A percentile compares a stretch with the other conserved stretches of the same genome.
These are phyloP conservation scores for Salisapilia sapeloensis DNA, from an alignment of 352 stramenopile species.

Conservation along the genomic window DNA sequence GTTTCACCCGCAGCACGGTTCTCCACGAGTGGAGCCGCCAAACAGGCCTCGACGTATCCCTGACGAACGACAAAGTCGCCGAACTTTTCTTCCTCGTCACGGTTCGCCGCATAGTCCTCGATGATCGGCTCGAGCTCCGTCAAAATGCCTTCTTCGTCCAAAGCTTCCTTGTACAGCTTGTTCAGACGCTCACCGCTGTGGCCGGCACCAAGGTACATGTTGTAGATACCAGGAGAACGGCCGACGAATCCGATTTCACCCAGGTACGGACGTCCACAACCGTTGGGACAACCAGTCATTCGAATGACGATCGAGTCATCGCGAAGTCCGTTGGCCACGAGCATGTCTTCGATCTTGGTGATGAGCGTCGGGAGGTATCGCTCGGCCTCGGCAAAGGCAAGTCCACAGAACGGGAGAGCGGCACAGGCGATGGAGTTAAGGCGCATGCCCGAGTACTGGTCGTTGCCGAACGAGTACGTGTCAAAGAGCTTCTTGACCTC, in stretches of 20 bases:
- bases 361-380: slow-evolving; percentile 89
- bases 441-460: slow-evolving; percentile 62
- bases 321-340: slow-evolving; percentile 80
- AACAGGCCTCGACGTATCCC: slow-evolving; percentile 51
- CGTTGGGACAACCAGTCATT: slow-evolving; percentile 98
- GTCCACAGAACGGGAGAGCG: slow-evolving; percentile 90
- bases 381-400: slow-evolving; percentile 95
- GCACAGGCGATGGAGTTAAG: slow-evolving; percentile 90
- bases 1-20: slow-evolving; percentile 38
- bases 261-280: slow-evolving; percentile 94
- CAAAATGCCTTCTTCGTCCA: slow-evolving; percentile 68
- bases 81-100: slow-evolving; percentile 49
- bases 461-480: slow-evolving; percentile 84
- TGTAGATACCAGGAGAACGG: slow-evolving; percentile 91
- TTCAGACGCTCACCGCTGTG: slow-evolving; percentile 53
- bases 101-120: slow-evolving; percentile 56
- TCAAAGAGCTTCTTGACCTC: slow-evolving; percentile 85
- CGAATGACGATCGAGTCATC: slow-evolving; percentile 94
- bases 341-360: slow-evolving; percentile 82
- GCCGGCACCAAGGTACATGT: slow-evolving; percentile 91
- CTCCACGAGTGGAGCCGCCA: slow-evolving; percentile 37
- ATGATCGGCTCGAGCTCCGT: slow-evolving; percentile 53
- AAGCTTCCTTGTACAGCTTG: slow-evolving; percentile 69
- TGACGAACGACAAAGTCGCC: slow-evolving; percentile 68
- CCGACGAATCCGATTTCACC: slow-evolving; percentile 96